phyloP scores from a whole-genome alignment of 306 rosid species.

The Dryas octopetala region DNA sequence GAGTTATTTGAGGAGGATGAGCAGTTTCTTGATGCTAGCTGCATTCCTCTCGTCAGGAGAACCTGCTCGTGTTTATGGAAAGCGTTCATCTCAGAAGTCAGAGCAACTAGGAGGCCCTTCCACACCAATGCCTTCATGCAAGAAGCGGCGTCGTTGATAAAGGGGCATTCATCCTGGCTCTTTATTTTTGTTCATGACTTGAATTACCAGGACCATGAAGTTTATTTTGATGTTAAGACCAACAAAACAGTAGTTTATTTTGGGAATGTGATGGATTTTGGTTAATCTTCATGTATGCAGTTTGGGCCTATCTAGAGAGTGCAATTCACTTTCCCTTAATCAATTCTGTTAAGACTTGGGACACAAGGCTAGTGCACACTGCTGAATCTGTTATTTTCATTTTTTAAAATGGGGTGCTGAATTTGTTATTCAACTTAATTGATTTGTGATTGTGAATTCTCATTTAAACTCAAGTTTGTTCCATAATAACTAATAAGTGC shows the following conservation, averaged over 20 bases:
- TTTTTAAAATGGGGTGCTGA: not conserved
- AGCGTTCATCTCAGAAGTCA: not conserved
- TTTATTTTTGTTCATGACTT: not conserved
- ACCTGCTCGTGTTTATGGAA: not conserved
- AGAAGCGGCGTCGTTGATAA: not conserved
- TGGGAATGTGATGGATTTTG: not conserved
- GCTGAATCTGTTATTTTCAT: not conserved
- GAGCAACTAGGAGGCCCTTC: constrained; percentile 12
- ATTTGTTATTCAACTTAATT: not conserved
- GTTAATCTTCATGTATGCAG: not conserved
- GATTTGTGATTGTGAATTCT: too few relatives aligned
- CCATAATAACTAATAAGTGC: too few relatives aligned
- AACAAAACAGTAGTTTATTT: not conserved
- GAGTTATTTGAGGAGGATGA: constrained; percentile 2
- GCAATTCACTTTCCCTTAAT: not conserved
- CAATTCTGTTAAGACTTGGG: not conserved
- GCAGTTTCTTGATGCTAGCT: constrained; percentile 12
- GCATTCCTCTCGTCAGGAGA: not conserved
- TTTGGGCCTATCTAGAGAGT: not conserved
- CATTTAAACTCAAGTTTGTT: too few relatives aligned
- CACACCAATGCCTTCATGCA: constrained; percentile 14
- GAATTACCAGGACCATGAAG: not conserved
- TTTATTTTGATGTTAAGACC: not conserved
- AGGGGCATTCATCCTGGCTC: not conserved
- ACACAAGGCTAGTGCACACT: not conserved